Percentiles rank a stretch among this genome's conserved stretches.
phyloP scores from a whole-genome alignment of 2,329 filamentous ascomycete genomes.

The Ascochyta viciae-villosae region DNA sequence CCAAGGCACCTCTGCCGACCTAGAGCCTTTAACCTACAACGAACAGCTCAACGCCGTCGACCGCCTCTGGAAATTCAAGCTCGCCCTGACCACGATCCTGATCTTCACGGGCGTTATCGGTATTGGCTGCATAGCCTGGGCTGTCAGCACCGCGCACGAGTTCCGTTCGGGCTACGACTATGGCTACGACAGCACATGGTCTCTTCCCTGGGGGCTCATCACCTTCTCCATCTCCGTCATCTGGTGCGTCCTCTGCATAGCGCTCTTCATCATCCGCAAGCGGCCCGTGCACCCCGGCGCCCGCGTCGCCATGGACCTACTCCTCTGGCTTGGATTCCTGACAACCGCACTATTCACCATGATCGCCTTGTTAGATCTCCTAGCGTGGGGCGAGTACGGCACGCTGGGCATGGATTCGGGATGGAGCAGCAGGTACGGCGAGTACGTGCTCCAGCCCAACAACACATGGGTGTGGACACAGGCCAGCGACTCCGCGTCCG shows the following conservation, averaged over 20 bases:
- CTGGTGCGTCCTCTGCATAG: conserved; percentile 38
- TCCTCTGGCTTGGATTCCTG: conserved; percentile 46
- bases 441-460: conserved; percentile 35
- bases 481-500: conserved; percentile 13
- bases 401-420: conserved; percentile 10
- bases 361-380: conserved; percentile 19
- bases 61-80: conserved; percentile 43
- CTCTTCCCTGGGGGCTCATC: conserved; percentile 34
- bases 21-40: conserved; percentile 23
- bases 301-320: conserved; percentile 44
- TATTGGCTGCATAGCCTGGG: conserved; percentile 41
- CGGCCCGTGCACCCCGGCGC: conserved; percentile 44
- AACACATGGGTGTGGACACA: conserved; percentile 42
- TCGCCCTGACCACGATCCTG: conserved; percentile 27
- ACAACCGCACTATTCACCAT: conserved; percentile 37
- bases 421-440: conserved; percentile 21
- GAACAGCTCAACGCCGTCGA: conserved; percentile 38
- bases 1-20: conserved; percentile 2
- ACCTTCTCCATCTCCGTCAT: conserved; percentile 41
- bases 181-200: conserved; percentile 23
- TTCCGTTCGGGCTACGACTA: conserved; percentile 11
- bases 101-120: conserved; percentile 40
- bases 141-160: conserved; percentile 9
- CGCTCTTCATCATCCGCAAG: conserved; percentile 35
- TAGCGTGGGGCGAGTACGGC: conserved; percentile 32